Evolutionary conservation across 208 protist species (phyloP).

Genomic region (Leishmania martiniquensis): DNA sequence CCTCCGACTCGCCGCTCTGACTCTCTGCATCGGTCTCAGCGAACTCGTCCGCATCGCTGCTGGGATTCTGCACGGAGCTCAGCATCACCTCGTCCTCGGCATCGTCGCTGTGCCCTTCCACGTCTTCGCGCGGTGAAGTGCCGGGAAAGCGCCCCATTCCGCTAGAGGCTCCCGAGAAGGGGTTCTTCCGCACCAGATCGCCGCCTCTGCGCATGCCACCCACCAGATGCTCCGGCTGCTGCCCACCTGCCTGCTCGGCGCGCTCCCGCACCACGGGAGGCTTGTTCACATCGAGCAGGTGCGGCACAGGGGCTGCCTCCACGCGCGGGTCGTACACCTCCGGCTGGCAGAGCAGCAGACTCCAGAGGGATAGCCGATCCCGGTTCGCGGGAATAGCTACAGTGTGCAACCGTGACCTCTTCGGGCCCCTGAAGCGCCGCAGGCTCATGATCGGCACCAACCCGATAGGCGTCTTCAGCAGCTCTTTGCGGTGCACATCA

Average conservation of each 20-base stretch:
- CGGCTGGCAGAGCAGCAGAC: slow-evolving; percentile 47
- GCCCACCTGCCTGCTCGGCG: not conserved
- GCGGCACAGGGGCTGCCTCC: slow-evolving; percentile 30
- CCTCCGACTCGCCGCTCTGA: not conserved
- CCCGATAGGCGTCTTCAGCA: not conserved
- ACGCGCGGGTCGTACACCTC: slow-evolving; percentile 47
- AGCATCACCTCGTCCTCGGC: not conserved
- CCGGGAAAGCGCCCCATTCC: not conserved
- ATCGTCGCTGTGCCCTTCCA: not conserved
- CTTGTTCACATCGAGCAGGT: slow-evolving; percentile 13
- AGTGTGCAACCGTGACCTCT: not conserved
- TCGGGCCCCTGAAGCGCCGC: too few relatives aligned
- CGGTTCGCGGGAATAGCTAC: not conserved
- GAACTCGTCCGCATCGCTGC: slow-evolving; percentile 3
- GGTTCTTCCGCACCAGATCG: not conserved
- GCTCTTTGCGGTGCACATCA: not conserved
- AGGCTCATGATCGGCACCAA: not conserved
- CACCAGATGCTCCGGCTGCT: not conserved
- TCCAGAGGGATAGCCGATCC: slow-evolving; percentile 36
- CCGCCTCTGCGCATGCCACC: not conserved
- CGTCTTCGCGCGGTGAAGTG: not conserved
- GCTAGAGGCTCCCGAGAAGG: not conserved
- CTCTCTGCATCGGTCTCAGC: not conserved
- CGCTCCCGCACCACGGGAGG: not conserved
- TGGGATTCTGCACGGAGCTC: not conserved